These are phyloP conservation scores for Nicotiana noctiflora DNA, from an alignment of 257 asterid species.

Conservation along the genomic window DNA sequence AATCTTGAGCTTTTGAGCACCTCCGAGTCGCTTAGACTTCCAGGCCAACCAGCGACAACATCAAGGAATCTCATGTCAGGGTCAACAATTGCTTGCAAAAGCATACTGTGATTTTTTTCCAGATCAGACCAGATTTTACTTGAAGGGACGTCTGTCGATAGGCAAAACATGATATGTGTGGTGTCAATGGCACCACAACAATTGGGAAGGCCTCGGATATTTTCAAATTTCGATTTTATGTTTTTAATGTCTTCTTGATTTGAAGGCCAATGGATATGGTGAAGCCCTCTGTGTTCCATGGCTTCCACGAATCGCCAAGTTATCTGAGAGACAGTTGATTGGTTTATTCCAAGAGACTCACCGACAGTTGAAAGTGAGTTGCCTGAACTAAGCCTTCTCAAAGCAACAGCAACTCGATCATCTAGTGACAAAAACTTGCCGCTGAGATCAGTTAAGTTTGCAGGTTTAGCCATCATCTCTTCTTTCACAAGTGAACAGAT, in stretches of 20 bases:
- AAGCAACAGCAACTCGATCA: constrained; percentile 27
- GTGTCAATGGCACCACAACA: constrained; percentile 26
- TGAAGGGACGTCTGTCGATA: constrained; percentile 9
- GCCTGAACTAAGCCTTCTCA: constrained; percentile 25
- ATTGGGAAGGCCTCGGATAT: constrained; percentile 23
- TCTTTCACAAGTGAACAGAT: constrained; percentile 21
- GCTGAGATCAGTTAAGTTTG: constrained; percentile 8
- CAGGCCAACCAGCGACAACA: constrained; percentile 21
- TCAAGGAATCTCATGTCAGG: constrained; percentile 25
- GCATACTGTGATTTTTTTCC: constrained; percentile 19
- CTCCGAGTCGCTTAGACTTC: constrained; percentile 13
- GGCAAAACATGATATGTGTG: constrained; percentile 24
- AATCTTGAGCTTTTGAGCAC: constrained; percentile 13
- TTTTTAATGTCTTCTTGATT: constrained; percentile 11
- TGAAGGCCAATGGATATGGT: constrained; percentile 19
- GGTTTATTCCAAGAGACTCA: constrained; percentile 11
- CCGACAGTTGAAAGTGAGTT: constrained; percentile 16
- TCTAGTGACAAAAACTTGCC: constrained; percentile 11
- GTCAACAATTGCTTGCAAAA: constrained; percentile 18
- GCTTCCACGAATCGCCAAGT: constrained; percentile 27
- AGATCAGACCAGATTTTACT: constrained; percentile 17
- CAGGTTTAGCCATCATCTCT: constrained; percentile 1
- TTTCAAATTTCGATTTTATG: constrained; percentile 16
- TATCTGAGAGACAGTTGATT: constrained; percentile 13
- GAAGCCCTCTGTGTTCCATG: constrained; percentile 16